Conservation (phyloP, 768 basidiomycete species). For the Floccularia luteovirens region DNA sequence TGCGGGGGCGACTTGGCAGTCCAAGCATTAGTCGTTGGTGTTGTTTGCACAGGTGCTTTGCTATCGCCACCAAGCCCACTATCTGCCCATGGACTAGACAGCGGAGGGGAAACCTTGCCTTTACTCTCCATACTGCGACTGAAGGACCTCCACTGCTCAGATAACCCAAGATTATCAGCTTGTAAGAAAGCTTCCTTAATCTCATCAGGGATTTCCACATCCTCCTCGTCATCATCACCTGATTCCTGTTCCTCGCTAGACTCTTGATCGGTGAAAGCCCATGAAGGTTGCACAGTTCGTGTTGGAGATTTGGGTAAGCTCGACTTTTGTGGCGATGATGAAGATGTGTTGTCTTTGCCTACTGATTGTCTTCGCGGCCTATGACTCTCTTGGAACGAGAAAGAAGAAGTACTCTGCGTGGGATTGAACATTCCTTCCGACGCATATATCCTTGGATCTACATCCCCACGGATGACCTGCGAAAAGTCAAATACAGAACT, state of each 20-base stretch:
- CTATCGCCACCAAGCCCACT: not conserved
- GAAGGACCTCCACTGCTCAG: not conserved
- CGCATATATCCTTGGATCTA: no score
- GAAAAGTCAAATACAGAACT: not conserved
- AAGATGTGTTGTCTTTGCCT: not conserved
- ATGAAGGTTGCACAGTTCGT: conserved; percentile 2
- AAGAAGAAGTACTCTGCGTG: not conserved
- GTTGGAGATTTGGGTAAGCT: not conserved
- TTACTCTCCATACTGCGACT: not conserved
- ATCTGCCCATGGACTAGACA: not conserved
- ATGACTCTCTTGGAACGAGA: not conserved
- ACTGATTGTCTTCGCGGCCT: not conserved
- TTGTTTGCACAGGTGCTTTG: conserved; percentile 7
- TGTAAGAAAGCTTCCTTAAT: conserved; percentile 1
- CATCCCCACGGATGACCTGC: no score
- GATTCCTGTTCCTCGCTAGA: conserved; percentile 5
- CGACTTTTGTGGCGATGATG: not conserved
- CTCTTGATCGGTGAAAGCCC: conserved; percentile 1
- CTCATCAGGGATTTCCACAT: conserved; percentile 5
- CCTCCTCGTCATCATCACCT: conserved; percentile 9
- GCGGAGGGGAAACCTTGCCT: not conserved
- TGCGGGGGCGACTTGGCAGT: conserved; percentile 3
- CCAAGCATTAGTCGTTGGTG: conserved; percentile 1
- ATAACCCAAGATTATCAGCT: not conserved
- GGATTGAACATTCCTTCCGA: not conserved